Percentiles rank a stretch among this genome's conserved stretches.
These are phyloP conservation scores for Herpetospermum pedunculosum DNA, from an alignment of 306 rosid species.

Conservation along the genomic window DNA sequence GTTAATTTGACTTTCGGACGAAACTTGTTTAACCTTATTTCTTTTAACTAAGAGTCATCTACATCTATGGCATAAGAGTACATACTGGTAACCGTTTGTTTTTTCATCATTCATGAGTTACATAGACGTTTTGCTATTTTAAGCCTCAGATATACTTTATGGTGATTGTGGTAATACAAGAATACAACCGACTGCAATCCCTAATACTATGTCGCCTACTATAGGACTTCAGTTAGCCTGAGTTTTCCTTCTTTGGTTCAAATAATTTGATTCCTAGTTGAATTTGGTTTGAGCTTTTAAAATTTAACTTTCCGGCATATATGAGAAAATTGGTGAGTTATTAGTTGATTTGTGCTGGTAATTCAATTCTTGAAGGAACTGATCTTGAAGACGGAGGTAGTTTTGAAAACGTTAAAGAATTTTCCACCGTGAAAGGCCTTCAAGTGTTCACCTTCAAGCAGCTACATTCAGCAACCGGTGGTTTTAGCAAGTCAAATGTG, in stretches of 20 bases:
- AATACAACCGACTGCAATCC: background rate
- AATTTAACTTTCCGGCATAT: slow-evolving; percentile 2
- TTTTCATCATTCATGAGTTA: background rate
- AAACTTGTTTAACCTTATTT: no score
- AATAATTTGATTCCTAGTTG: background rate
- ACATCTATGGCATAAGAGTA: background rate
- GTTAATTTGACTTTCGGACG: no score
- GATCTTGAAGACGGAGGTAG: slow-evolving; percentile 34
- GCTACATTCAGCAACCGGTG: slow-evolving; percentile 78
- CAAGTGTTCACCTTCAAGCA: slow-evolving; percentile 83
- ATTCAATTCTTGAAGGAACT: slow-evolving; percentile 34
- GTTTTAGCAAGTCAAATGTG: slow-evolving; percentile 86
- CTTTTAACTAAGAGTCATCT: background rate
- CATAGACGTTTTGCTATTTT: background rate
- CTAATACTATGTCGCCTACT: background rate
- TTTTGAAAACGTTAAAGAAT: slow-evolving; percentile 43
- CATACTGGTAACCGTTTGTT: background rate
- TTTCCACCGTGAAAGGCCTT: slow-evolving; percentile 50
- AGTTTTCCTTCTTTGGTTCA: background rate
- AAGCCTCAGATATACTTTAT: background rate
- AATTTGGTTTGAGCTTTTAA: background rate
- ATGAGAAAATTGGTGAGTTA: slow-evolving; percentile 17
- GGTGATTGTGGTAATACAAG: background rate
- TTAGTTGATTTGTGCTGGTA: slow-evolving; percentile 15
- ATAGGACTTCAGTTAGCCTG: background rate